Conservation (phyloP, 768 basidiomycete species). For the Leucocoprinus leucothites region DNA sequence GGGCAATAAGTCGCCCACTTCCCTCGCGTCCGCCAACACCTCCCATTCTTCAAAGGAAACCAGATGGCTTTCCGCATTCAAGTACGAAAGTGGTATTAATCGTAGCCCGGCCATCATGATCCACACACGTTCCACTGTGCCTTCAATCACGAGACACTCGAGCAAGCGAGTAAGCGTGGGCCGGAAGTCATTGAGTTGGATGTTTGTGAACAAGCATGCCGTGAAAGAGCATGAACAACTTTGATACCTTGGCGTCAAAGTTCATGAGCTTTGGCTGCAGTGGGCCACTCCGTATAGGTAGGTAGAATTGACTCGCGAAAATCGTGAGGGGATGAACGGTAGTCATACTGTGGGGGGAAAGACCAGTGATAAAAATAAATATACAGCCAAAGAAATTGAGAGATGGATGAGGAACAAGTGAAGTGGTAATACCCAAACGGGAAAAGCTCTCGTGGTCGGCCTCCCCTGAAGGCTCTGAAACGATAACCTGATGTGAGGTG, state of each 20-base stretch:
- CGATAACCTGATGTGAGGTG: conserved; percentile 29
- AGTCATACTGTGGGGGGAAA: conserved; percentile 68
- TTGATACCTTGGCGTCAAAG: conserved; percentile 70
- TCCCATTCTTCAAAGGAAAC: conserved; percentile 65
- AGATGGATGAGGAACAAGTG: conserved; percentile 36
- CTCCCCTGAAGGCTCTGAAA: conserved; percentile 37
- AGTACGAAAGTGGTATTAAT: conserved; percentile 79
- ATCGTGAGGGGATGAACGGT: conserved; percentile 83
- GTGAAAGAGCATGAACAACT: conserved; percentile 89
- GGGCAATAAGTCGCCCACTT: conserved; percentile 44
- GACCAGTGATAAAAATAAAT: conserved; percentile 1
- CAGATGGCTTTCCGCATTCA: conserved; percentile 80
- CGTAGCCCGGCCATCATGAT: conserved; percentile 94
- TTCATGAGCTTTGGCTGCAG: conserved; percentile 70
- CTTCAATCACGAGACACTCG: conserved; percentile 82
- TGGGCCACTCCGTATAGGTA: conserved; percentile 80
- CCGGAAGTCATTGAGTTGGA: conserved; percentile 89
- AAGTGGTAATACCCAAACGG: conserved; percentile 65
- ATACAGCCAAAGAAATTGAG: conserved; percentile 18
- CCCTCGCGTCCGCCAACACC: conserved; percentile 42
- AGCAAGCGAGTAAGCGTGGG: conserved; percentile 80
- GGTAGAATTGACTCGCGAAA: conserved; percentile 84
- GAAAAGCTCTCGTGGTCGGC: conserved; percentile 74
- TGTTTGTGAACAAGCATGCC: conserved; percentile 97
- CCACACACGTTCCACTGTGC: conserved; percentile 85